Evolutionary conservation across 306 rosid species (phyloP), one percentile per base, ranked within the genome.

Genomic region (Hippophae tibetana): DNA sequence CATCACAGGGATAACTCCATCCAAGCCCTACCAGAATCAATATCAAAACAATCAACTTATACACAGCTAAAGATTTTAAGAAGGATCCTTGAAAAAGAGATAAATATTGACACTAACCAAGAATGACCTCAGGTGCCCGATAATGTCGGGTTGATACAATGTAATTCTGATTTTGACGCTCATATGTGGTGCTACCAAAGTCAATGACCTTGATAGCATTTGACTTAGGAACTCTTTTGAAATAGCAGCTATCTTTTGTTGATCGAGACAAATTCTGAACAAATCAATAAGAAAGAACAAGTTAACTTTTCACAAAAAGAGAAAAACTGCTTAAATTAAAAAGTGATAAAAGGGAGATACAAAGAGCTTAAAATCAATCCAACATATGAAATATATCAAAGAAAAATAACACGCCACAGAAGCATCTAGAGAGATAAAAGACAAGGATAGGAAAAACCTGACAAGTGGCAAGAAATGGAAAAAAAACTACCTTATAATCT

Each of bases 131-230:
- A 5, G 99, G 99, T 23, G 96, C 99, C 43, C 99, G 85, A 55
- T 92, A 92, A 76, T 92, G 99, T 11, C 99, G 84, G 0, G 99
- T 92, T 56, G 99, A 92, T 3, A 92, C 99, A 67, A 92, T 88
- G 70, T 92, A 92, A 53, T 55, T 85, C 67, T 85, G 99, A 69
- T 88, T 93, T 52, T 78, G 85, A 57, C 93, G 79, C 72, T 84
- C 89, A 68, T 88, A 88, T 5, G 93, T 92, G 46, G 99, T 88
- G 73, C 99, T 92, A 2, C 99, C 99, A 84, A 92, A 92, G 77
- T 92, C 99, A 73, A 92, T 92, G 47, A 92, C 99, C 80, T 92
- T 92, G 4, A 92, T 80, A 9, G 96, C 85, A 76, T 93, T 88
- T 5, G 95, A 81, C 74, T 85, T 92, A 12, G 99, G 99, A 55